Percentiles rank a stretch among this genome's conserved stretches.
These are phyloP conservation scores for Podospora anserina DNA, from an alignment of 495 filamentous ascomycete species.

Conservation along the genomic window DNA sequence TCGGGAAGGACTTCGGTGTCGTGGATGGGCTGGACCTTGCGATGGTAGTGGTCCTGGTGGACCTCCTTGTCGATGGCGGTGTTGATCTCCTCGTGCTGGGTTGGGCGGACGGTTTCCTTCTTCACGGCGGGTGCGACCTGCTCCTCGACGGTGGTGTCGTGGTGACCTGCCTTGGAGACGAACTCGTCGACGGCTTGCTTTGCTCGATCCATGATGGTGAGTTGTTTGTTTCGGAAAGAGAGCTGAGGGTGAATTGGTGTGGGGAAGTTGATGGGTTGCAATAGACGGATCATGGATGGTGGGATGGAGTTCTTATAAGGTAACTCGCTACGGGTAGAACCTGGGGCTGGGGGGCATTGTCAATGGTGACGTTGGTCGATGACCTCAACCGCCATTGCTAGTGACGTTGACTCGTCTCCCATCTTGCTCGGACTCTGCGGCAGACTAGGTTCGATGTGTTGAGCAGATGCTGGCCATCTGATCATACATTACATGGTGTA, in stretches of 20 bases:
- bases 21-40: constrained; percentile 51
- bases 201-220: constrained; percentile 52
- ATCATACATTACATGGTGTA: background rate
- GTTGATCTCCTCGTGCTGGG: constrained; percentile 51
- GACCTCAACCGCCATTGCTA: background rate
- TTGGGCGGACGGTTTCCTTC: constrained; percentile 53
- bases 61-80: constrained; percentile 62
- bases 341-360: background rate
- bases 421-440: background rate
- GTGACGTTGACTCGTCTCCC: background rate
- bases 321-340: too few relatives aligned
- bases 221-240: constrained; percentile 12
- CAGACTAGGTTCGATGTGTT: background rate
- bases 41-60: constrained; percentile 59
- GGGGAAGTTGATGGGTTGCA: constrained; percentile 1
- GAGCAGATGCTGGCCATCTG: background rate
- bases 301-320: background rate
- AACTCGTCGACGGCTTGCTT: constrained; percentile 54
- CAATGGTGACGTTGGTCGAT: background rate
- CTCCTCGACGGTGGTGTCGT: constrained; percentile 62
- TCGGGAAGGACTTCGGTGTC: constrained; percentile 48
- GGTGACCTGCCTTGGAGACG: constrained; percentile 53
- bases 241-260: constrained; percentile 15
- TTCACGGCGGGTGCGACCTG: constrained; percentile 57
- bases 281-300: background rate